These are phyloP conservation scores for Epichloe festucae DNA, from an alignment of 2,329 filamentous ascomycete genomes.

Conservation along the genomic window DNA sequence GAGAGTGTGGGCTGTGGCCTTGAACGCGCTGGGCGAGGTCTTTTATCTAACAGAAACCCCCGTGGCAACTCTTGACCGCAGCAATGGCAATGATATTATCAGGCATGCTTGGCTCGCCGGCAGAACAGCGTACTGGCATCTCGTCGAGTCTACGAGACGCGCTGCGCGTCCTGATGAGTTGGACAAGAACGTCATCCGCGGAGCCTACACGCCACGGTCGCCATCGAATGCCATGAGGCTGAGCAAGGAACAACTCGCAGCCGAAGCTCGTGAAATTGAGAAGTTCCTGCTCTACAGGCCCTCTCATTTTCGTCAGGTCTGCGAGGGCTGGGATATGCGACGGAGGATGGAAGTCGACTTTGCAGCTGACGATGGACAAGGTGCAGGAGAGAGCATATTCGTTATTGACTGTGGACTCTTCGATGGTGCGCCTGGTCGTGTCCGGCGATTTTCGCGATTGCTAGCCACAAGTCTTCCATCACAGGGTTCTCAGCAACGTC, in stretches of 20 bases:
- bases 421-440: slow-evolving; percentile 33
- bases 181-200: slow-evolving; percentile 51
- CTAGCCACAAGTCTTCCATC: slow-evolving; percentile 10
- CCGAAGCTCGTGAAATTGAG: slow-evolving; percentile 74
- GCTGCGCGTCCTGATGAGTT: slow-evolving; percentile 59
- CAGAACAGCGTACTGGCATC: slow-evolving; percentile 65
- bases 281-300: slow-evolving; percentile 60
- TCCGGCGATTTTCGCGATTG: slow-evolving; percentile 32
- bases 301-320: slow-evolving; percentile 64
- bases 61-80: slow-evolving; percentile 35
- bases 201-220: slow-evolving; percentile 69
- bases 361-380: slow-evolving; percentile 61
- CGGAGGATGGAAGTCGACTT: slow-evolving; percentile 81
- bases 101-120: slow-evolving; percentile 70
- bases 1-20: slow-evolving; percentile 78
- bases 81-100: slow-evolving; percentile 41
- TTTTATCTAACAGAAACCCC: slow-evolving; percentile 72
- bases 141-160: slow-evolving; percentile 67
- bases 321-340: slow-evolving; percentile 85
- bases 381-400: slow-evolving; percentile 64
- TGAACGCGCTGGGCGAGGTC: slow-evolving; percentile 87
- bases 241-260: slow-evolving; percentile 53
- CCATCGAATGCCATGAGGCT: slow-evolving; percentile 63
- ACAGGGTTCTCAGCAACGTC: slow-evolving; percentile 1
- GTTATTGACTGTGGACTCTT: slow-evolving; percentile 62